Evolutionary conservation across 176 grass and related monocot genomes (phyloP).

Genomic region (Musa itinerans): DNA sequence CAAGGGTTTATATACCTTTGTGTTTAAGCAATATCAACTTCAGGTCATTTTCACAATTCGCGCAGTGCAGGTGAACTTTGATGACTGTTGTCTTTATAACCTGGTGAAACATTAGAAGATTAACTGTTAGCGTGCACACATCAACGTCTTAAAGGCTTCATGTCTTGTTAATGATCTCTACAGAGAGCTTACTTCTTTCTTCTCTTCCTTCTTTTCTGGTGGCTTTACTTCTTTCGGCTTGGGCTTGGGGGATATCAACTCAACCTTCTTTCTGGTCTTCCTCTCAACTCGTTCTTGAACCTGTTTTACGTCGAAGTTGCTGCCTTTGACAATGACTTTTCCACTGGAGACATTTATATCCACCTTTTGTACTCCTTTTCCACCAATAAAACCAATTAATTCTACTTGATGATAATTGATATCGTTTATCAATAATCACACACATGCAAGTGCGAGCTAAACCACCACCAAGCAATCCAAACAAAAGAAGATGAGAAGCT

Average conservation of each 20-base stretch:
- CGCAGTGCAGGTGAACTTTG: slow-evolving; percentile 67
- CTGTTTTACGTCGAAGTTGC: slow-evolving; percentile 48
- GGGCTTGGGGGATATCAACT: slow-evolving; percentile 40
- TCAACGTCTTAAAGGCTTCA: background rate
- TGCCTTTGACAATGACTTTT: slow-evolving; percentile 58
- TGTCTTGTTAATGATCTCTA: too few species aligned
- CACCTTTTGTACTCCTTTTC: slow-evolving; percentile 63
- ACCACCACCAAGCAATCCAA: background rate
- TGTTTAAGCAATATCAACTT: slow-evolving; percentile 49
- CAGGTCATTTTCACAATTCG: slow-evolving; percentile 43
- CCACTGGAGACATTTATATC: slow-evolving; percentile 39
- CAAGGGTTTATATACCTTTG: slow-evolving; percentile 25
- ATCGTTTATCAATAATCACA: background rate
- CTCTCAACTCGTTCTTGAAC: slow-evolving; percentile 46
- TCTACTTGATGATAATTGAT: background rate
- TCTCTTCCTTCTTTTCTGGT: slow-evolving; percentile 21
- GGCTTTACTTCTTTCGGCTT: slow-evolving; percentile 13
- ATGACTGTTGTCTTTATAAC: slow-evolving; percentile 44
- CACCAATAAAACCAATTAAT: background rate
- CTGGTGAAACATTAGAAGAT: slow-evolving; percentile 11
- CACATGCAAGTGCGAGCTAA: too few species aligned
- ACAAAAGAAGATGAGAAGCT: background rate
- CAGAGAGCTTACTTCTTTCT: background rate
- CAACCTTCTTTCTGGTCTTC: slow-evolving; percentile 47
- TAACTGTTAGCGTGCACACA: background rate